A percentile compares a stretch with the other conserved stretches of the same genome.
Conservation (phyloP, 345 rosid genomes). For the Populus pruinosa region DNA sequence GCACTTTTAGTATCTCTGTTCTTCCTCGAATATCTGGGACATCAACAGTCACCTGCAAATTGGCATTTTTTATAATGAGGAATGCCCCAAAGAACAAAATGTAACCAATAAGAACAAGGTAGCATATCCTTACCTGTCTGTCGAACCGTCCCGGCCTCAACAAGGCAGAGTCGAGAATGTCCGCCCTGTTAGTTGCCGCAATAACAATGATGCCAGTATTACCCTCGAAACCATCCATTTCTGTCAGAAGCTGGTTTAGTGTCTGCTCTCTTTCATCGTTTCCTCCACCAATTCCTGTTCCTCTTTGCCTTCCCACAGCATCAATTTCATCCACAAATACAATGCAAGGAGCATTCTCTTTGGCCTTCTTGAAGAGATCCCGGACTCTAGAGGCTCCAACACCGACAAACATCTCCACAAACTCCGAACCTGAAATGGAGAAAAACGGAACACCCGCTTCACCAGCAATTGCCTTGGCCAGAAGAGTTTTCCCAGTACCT, state of each 20-base stretch:
- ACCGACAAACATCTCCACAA: constrained; percentile 98
- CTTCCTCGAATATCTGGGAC: constrained; percentile 91
- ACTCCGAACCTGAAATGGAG: constrained; percentile 96
- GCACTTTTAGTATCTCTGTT: constrained; percentile 90
- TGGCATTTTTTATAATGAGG: constrained; percentile 15
- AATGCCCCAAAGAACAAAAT: background rate
- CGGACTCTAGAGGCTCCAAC: constrained; percentile 97
- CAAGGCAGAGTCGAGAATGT: constrained; percentile 89
- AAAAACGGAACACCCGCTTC: constrained; percentile 98
- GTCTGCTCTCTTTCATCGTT: constrained; percentile 99
- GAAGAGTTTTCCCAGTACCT: constrained; percentile 97
- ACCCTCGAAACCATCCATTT: constrained; percentile 99
- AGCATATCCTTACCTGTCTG: constrained; percentile 57
- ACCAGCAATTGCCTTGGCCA: constrained; percentile 99
- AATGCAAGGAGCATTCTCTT: constrained; percentile 93
- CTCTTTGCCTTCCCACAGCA: constrained; percentile 96
- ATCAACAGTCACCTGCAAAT: constrained; percentile 75
- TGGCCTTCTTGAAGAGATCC: constrained; percentile 93
- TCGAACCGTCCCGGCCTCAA: constrained; percentile 95
- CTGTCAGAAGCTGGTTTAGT: constrained; percentile 90
- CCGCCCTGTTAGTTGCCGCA: constrained; percentile 94
- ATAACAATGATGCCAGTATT: constrained; percentile 87
- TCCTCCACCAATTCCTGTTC: constrained; percentile 96
- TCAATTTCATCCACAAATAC: constrained; percentile 98
- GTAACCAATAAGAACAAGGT: background rate